Evolutionary conservation across 805 yeast species (phyloP).

Genomic region (Ogataea methanolica): DNA sequence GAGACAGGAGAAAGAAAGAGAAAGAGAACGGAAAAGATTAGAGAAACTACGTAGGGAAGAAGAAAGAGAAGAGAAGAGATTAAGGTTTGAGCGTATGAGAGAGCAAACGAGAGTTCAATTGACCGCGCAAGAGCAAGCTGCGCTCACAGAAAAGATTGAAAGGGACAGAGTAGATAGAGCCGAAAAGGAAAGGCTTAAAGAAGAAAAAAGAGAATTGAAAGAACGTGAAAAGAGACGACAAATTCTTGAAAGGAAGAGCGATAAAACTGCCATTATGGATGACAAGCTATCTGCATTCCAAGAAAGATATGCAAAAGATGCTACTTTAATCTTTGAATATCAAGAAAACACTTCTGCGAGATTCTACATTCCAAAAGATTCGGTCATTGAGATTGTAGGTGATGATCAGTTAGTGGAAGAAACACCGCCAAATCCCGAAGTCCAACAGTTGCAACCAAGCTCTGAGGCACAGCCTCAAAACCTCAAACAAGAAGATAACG

Average conservation of each 20-base stretch:
- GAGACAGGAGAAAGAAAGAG: conserved; percentile 20
- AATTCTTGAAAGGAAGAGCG: conserved; percentile 16
- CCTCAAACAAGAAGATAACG: conserved; percentile 13
- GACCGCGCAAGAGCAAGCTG: conserved; percentile 12
- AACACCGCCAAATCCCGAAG: neutral
- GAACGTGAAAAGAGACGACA: conserved; percentile 11
- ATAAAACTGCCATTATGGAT: conserved; percentile 34
- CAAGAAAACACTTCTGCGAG: conserved; percentile 74
- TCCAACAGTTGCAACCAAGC: neutral
- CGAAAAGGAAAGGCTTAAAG: conserved; percentile 1
- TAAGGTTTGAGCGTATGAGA: conserved; percentile 4
- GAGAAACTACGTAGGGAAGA: conserved; percentile 18
- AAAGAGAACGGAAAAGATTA: conserved; percentile 19
- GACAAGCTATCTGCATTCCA: conserved; percentile 71
- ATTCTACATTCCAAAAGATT: conserved; percentile 68
- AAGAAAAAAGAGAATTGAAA: conserved; percentile 10
- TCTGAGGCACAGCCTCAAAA: neutral
- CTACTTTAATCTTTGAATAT: conserved; percentile 81
- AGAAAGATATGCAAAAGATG: conserved; percentile 61
- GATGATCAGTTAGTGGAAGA: conserved; percentile 24
- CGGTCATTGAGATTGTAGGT: conserved; percentile 58
- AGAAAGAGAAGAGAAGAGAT: conserved; percentile 14
- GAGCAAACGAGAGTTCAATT: conserved; percentile 1
- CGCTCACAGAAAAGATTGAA: conserved; percentile 11
- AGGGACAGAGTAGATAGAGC: conserved; percentile 7